A percentile compares a stretch with the other conserved stretches of the same genome.
Evolutionary conservation across 2,329 filamentous ascomycete genomes (phyloP).

Genomic region (Botrytis pseudocinerea): DNA sequence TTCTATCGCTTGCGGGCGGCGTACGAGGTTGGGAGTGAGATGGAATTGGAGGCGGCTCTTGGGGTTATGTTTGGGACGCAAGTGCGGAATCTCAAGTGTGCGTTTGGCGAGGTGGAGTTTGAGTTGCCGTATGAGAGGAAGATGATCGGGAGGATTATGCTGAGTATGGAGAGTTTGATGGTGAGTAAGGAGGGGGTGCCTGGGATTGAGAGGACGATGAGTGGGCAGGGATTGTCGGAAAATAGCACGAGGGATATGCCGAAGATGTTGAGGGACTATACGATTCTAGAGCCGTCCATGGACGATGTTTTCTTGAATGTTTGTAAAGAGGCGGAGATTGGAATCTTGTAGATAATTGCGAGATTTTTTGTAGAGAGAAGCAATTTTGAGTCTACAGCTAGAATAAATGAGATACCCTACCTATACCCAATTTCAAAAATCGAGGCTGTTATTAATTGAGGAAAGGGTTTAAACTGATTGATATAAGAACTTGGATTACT

Average conservation of each 20-base stretch:
- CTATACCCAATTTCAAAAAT: too few relatives aligned
- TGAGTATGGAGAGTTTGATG: constrained; percentile 2
- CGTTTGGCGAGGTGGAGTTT: neutral
- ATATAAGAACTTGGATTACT: too few relatives aligned
- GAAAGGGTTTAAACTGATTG: too few relatives aligned
- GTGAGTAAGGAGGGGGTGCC: neutral
- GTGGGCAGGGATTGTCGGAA: neutral
- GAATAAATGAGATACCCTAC: too few relatives aligned
- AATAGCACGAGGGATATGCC: neutral
- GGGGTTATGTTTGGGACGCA: neutral
- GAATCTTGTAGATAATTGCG: neutral
- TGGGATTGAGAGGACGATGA: neutral
- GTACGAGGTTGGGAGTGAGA: neutral
- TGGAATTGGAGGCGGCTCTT: neutral
- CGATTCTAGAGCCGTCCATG: neutral
- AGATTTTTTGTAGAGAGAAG: too few relatives aligned
- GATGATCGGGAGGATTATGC: neutral
- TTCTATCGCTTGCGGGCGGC: neutral
- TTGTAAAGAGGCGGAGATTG: neutral
- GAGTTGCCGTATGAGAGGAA: neutral
- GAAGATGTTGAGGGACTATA: neutral
- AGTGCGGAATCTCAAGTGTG: neutral
- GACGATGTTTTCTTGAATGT: neutral
- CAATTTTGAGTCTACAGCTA: too few relatives aligned
- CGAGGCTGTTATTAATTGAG: too few relatives aligned